These are phyloP conservation scores for Pulveroboletus frians DNA, from an alignment of 768 basidiomycete genomes.

Conservation along the genomic window DNA sequence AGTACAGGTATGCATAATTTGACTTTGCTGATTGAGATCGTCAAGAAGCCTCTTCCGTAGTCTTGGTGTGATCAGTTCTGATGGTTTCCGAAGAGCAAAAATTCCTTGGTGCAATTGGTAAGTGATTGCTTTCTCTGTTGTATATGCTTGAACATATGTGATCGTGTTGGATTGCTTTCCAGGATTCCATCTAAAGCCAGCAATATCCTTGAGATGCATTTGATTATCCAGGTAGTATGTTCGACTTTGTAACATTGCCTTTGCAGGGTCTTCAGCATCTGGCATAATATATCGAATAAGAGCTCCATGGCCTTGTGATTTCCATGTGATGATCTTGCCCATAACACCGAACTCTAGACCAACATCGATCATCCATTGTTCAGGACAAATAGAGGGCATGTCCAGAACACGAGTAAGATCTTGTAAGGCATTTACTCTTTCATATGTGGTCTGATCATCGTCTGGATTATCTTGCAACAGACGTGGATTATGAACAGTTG, in stretches of 20 bases:
- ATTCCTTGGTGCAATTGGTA: constrained; percentile 11
- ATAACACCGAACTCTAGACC: neutral
- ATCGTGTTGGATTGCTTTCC: neutral
- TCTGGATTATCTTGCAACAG: too few species aligned
- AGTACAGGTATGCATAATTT: neutral
- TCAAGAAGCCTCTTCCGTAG: neutral
- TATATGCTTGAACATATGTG: constrained; percentile 7
- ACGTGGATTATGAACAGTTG: neutral
- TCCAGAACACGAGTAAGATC: neutral
- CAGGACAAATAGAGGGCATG: neutral
- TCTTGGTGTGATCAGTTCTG: neutral
- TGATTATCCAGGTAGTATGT: neutral
- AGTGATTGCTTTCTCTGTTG: constrained; percentile 1
- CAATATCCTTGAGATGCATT: constrained; percentile 7
- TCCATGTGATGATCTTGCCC: neutral
- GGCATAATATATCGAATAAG: neutral
- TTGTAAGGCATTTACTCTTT: neutral
- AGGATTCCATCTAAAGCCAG: neutral
- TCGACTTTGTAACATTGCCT: fast-evolving
- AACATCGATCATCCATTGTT: constrained; percentile 1
- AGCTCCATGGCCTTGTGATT: neutral
- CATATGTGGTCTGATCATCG: neutral
- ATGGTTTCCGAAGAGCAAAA: neutral
- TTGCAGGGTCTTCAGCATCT: fast-evolving
- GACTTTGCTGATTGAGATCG: neutral